These are phyloP conservation scores for Trichoderma harzianum DNA, from an alignment of 2,329 filamentous ascomycete species.

Conservation along the genomic window DNA sequence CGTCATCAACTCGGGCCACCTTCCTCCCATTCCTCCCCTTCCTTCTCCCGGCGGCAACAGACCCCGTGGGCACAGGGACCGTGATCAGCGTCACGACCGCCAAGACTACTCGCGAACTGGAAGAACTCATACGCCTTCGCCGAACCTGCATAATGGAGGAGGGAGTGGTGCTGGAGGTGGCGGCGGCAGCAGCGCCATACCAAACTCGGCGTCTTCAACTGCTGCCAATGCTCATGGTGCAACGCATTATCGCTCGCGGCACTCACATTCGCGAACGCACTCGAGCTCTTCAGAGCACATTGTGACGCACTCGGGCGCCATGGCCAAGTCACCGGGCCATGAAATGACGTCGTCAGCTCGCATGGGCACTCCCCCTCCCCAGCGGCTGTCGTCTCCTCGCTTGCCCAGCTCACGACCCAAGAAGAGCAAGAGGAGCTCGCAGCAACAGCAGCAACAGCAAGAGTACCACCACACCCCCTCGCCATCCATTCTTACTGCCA, in stretches of 20 bases:
- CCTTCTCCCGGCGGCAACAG: conserved; percentile 75
- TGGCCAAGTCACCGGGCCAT: conserved; percentile 53
- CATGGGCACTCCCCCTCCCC: conserved; percentile 51
- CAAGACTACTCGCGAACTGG: conserved; percentile 58
- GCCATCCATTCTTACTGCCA: conserved; percentile 67
- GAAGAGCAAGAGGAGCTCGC: conserved; percentile 50
- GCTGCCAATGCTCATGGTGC: conserved; percentile 34
- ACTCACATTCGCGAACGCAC: conserved; percentile 55
- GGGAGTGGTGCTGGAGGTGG: background rate
- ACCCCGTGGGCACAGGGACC: conserved; percentile 49
- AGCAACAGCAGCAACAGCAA: conserved; percentile 19
- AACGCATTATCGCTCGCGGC: conserved; percentile 36
- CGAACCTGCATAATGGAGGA: conserved; percentile 55
- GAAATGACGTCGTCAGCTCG: conserved; percentile 38
- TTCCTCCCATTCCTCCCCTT: conserved; percentile 72
- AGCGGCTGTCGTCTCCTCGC: conserved; percentile 48
- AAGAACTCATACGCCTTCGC: conserved; percentile 77
- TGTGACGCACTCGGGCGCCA: conserved; percentile 53
- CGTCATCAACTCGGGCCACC: conserved; percentile 74
- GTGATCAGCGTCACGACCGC: conserved; percentile 39
- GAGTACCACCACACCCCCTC: conserved; percentile 45
- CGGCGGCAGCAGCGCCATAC: conserved; percentile 24
- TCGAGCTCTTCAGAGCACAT: conserved; percentile 55
- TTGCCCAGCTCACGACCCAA: conserved; percentile 43
- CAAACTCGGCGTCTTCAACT: conserved; percentile 37